Evolutionary conservation across 2,329 filamentous ascomycete species (phyloP).

Genomic region (Aspergillus neoniger): DNA sequence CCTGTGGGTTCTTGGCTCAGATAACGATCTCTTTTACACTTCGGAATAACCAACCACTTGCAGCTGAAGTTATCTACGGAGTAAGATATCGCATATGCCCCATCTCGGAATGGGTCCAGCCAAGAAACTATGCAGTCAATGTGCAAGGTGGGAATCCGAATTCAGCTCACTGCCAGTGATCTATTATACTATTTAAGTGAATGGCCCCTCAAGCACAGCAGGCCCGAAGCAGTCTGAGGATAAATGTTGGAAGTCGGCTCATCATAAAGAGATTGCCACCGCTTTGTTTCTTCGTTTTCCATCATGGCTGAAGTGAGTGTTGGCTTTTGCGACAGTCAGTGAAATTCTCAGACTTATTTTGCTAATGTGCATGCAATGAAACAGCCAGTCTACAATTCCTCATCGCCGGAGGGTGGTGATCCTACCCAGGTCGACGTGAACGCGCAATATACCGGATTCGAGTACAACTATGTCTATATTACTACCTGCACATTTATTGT

Average conservation of each 20-base stretch:
- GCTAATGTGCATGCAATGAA: neutral
- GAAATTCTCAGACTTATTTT: neutral
- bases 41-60: neutral
- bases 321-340: neutral
- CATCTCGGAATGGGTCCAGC: neutral
- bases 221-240: neutral
- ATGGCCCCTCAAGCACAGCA: neutral
- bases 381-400: conserved; percentile 39
- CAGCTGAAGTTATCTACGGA: neutral
- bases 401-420: conserved; percentile 56
- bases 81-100: neutral
- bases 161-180: neutral
- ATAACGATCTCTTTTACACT: neutral
- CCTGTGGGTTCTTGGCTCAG: neutral
- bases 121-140: neutral
- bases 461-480: conserved; percentile 64
- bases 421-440: conserved; percentile 58
- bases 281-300: too few species aligned
- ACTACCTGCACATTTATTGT: conserved; percentile 61
- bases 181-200: neutral
- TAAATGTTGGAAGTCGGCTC: neutral
- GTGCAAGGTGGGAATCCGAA: neutral
- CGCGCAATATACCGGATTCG: conserved; percentile 58
- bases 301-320: neutral
- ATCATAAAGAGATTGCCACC: too few species aligned